Evolutionary conservation across 2,329 filamentous ascomycete species (phyloP), one percentile per base, ranked within the genome.

Genomic region (Thermochaetoides dissita): DNA sequence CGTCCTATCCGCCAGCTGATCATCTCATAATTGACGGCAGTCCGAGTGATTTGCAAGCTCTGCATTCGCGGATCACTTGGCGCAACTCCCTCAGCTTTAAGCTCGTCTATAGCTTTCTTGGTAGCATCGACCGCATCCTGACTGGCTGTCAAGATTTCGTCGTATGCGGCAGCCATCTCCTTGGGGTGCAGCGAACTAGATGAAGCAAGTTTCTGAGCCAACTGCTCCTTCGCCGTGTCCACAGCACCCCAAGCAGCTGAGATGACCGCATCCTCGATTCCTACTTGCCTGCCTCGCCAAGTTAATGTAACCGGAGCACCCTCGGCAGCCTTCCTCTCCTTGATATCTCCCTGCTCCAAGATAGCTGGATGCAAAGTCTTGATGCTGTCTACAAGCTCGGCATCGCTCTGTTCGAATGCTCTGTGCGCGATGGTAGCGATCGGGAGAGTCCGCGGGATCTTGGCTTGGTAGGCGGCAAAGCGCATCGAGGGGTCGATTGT

Each of bases 61-160:
- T 98, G 91, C 79, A 98, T 87, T 44, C 86, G 77, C 32, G 76
- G 65, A 56, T 98, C 89, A 43, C 85, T 79, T 58, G 86, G 84
- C 17, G 84, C 74, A 10, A 94, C 76, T 1, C 86, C 84, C 58
- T 98, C 91, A 46, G 74, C 79, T 39, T 76, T 75, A 44, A 95
- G 68, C 59, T 96, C 91, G 50, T 96, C 89, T 46, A 95, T 94
- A 8, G 87, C 87, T 53, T 83, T 79, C 61, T 94, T 93, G 1
- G 88, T 91, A 6, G 87, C 86, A 62, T 98, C 91, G 12, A 89
- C 86, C 3, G 85, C 86, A 58, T 98, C 89, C 61, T 96, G 91
- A 51, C 85, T 91, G 17, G 87, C 79, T 51, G 83, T 85, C 28
- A 98, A 76, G 41, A 96, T 80, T 48, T 83, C 84, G 53, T 98